phyloP scores from a whole-genome alignment of 2,329 filamentous ascomycete genomes.

The Cryphonectria japonica region DNA sequence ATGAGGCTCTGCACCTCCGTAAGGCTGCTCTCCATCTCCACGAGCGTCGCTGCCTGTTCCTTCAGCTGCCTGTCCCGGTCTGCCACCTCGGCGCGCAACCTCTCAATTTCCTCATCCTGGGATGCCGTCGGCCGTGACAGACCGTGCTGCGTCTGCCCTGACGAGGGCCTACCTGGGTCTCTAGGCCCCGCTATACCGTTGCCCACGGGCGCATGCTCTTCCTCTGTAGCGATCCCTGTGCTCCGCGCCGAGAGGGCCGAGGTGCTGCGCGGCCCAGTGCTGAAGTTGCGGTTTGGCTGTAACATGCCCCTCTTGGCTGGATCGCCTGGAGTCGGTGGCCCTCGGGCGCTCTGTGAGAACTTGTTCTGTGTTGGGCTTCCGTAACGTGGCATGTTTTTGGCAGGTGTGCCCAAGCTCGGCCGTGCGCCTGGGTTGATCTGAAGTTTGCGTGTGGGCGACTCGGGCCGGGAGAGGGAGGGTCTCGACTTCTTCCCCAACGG shows the following conservation, averaged over 20 bases:
- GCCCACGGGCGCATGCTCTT: constrained; percentile 59
- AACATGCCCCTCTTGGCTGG: constrained; percentile 58
- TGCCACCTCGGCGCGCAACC: constrained; percentile 73
- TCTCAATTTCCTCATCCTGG: constrained; percentile 73
- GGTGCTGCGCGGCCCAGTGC: constrained; percentile 59
- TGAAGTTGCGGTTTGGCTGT: constrained; percentile 53
- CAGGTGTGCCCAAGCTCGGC: constrained; percentile 61
- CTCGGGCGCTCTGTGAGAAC: constrained; percentile 67
- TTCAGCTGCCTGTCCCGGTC: constrained; percentile 87
- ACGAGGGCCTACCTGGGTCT: constrained; percentile 37
- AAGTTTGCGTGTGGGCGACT: constrained; percentile 77
- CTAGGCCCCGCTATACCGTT: constrained; percentile 54
- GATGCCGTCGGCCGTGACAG: constrained; percentile 51
- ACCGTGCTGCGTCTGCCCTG: constrained; percentile 58
- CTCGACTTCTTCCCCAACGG: constrained; percentile 73
- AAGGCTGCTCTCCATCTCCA: constrained; percentile 88
- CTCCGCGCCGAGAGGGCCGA: constrained; percentile 59
- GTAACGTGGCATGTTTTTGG: constrained; percentile 58
- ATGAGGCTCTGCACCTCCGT: constrained; percentile 77
- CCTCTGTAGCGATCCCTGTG: constrained; percentile 54
- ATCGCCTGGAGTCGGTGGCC: constrained; percentile 56
- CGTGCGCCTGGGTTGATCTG: constrained; percentile 65
- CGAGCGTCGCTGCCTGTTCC: constrained; percentile 79
- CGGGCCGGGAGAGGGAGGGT: constrained; percentile 81
- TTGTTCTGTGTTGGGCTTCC: constrained; percentile 62